phyloP scores from a whole-genome alignment of 129 eudicot species.

The Glebionis coronaria region DNA sequence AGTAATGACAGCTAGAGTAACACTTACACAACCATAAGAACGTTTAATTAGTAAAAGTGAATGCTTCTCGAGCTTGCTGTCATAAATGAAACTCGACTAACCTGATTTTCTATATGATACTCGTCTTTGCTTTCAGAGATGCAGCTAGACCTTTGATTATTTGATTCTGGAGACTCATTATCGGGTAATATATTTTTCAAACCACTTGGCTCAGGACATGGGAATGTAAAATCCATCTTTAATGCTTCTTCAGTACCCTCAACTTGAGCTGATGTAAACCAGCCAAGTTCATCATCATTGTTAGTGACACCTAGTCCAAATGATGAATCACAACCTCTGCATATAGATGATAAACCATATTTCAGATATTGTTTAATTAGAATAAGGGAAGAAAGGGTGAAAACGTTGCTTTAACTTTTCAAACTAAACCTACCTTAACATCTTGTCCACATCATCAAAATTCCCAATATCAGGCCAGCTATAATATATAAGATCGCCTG shows the following conservation, averaged over 20 bases:
- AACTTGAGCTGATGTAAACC: slow-evolving; percentile 64
- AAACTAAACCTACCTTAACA: slow-evolving; percentile 59
- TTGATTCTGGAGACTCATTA: slow-evolving; percentile 27
- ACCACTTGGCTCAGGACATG: slow-evolving; percentile 42
- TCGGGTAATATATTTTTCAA: slow-evolving; percentile 31
- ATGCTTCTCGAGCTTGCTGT: slow-evolving; percentile 6
- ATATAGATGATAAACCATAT: slow-evolving; percentile 19
- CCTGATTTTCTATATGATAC: slow-evolving; percentile 37
- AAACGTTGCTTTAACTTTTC: background rate
- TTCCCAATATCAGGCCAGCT: slow-evolving; percentile 79
- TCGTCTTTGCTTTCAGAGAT: slow-evolving; percentile 34
- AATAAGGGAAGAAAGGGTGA: background rate
- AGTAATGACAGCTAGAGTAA: background rate
- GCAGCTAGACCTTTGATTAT: slow-evolving; percentile 31
- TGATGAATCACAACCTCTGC: slow-evolving; percentile 88
- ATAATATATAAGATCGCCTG: slow-evolving; percentile 60
- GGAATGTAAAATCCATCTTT: slow-evolving; percentile 42
- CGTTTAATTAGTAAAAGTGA: slow-evolving; percentile 11
- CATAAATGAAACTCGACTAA: slow-evolving; percentile 22
- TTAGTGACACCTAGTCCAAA: slow-evolving; percentile 54
- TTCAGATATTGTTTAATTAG: background rate
- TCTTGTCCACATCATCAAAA: slow-evolving; percentile 88
- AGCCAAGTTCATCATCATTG: slow-evolving; percentile 59
- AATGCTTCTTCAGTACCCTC: slow-evolving; percentile 54
- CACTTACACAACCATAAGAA: slow-evolving; percentile 11